Percentiles rank a stretch among this genome's conserved stretches.
Evolutionary conservation across 2,329 filamentous ascomycete species (phyloP).

Genomic region (Cladophialophora chaetospira): DNA sequence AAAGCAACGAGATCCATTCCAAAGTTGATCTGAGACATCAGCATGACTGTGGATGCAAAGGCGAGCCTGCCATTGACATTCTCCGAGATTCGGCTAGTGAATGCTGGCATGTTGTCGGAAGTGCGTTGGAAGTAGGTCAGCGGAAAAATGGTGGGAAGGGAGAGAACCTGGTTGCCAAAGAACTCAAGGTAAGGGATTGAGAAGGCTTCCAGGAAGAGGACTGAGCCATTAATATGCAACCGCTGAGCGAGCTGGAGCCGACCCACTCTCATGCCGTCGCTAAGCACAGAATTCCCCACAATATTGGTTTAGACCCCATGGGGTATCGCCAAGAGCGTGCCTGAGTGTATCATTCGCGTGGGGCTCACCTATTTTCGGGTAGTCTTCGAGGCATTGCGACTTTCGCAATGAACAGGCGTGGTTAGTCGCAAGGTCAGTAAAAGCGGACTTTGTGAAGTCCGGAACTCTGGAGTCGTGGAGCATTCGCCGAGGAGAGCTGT

Average conservation of each 20-base stretch:
- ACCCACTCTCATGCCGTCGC: no score
- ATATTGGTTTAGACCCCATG: neutral
- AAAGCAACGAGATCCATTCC: constrained; percentile 16
- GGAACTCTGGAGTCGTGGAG: neutral
- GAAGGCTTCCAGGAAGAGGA: no score
- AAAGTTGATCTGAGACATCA: constrained; percentile 19
- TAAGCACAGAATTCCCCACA: no score
- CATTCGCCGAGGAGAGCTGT: neutral
- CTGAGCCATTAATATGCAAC: neutral
- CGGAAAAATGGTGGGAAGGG: no score
- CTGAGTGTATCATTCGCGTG: neutral
- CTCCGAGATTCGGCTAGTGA: neutral
- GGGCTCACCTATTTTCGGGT: neutral
- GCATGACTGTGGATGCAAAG: constrained; percentile 9
- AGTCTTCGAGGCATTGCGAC: neutral
- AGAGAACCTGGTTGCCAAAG: no score
- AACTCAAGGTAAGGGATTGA: no score
- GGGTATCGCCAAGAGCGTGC: neutral
- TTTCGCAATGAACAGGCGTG: neutral
- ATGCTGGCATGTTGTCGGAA: neutral
- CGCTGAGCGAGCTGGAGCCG: no score
- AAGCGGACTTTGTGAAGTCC: neutral
- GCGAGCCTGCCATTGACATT: constrained; percentile 15
- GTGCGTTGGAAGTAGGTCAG: no score
- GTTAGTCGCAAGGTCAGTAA: no score